A percentile compares a stretch with the other conserved stretches of the same genome.
Conservation (phyloP, 371 early-diverging fungal species). For the Lichtheimia ornata region DNA sequence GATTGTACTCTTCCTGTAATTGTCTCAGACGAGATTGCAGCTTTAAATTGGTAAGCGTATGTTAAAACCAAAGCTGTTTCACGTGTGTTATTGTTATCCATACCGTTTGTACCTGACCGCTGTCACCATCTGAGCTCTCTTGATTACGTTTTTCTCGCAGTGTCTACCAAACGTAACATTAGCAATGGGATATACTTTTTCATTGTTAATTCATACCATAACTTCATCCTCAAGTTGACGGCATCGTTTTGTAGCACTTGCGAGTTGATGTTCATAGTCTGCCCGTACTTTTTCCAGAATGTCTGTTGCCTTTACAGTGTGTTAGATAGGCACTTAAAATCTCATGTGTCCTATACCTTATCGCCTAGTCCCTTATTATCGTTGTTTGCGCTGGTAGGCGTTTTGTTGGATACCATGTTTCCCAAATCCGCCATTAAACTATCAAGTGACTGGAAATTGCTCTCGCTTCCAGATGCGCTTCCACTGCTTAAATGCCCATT, state of each 20-base stretch:
- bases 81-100: constrained; percentile 5
- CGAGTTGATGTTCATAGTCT: constrained; percentile 66
- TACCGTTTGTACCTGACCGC: background rate
- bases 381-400: constrained; percentile 4
- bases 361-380: constrained; percentile 1
- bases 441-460: constrained; percentile 69
- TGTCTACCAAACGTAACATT: too few relatives aligned
- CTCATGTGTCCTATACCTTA: background rate
- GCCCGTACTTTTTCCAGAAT: constrained; percentile 27
- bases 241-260: constrained; percentile 45
- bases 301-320: background rate
- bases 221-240: constrained; percentile 42
- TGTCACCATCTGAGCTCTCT: too few relatives aligned
- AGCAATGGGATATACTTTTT: too few relatives aligned
- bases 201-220: constrained; percentile 15
- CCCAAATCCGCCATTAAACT: constrained; percentile 86
- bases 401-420: constrained; percentile 55
- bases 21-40: constrained; percentile 21
- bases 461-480: constrained; percentile 30
- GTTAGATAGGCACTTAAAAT: too few relatives aligned
- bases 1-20: constrained; percentile 40
- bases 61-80: constrained; percentile 6
- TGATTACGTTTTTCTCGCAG: too few relatives aligned
- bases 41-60: background rate
- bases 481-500: constrained; percentile 21